A percentile compares a stretch with the other conserved stretches of the same genome.
phyloP scores from a whole-genome alignment of 495 filamentous ascomycete genomes.

The Tuber melanosporum region DNA sequence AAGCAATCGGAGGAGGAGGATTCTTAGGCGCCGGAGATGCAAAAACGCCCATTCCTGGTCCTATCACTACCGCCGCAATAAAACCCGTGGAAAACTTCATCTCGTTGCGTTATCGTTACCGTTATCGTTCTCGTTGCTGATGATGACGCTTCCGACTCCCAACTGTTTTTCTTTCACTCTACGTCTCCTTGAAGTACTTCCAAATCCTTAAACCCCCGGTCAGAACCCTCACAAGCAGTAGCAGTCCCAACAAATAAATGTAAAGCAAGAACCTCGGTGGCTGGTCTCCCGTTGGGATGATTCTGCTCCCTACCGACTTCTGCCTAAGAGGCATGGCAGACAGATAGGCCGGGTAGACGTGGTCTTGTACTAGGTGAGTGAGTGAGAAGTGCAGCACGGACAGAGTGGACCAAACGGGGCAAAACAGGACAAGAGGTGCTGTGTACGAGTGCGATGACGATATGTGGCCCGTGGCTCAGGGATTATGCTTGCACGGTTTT shows the following conservation, averaged over 20 bases:
- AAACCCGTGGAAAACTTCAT: not conserved
- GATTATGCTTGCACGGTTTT: not conserved
- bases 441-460: not conserved
- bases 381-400: not conserved
- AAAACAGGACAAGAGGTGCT: not conserved
- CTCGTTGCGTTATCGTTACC: not conserved
- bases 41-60: not conserved
- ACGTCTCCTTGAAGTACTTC: not conserved
- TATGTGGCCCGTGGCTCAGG: not conserved
- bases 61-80: not conserved
- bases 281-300: not conserved
- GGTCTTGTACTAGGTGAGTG: not conserved
- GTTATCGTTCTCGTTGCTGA: not conserved
- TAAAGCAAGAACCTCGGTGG: not conserved
- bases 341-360: not conserved
- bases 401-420: not conserved
- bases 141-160: not conserved
- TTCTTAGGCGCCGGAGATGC: not conserved
- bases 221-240: not conserved
- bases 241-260: constrained; percentile 1
- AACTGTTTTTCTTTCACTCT: not conserved
- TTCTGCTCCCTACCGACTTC: not conserved
- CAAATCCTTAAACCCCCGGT: not conserved
- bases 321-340: not conserved
- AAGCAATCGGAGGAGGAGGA: not conserved